Evolutionary conservation across 208 protist genomes (phyloP), one percentile per base, ranked within the genome.

Genomic region (Leishmania lainsoni): DNA sequence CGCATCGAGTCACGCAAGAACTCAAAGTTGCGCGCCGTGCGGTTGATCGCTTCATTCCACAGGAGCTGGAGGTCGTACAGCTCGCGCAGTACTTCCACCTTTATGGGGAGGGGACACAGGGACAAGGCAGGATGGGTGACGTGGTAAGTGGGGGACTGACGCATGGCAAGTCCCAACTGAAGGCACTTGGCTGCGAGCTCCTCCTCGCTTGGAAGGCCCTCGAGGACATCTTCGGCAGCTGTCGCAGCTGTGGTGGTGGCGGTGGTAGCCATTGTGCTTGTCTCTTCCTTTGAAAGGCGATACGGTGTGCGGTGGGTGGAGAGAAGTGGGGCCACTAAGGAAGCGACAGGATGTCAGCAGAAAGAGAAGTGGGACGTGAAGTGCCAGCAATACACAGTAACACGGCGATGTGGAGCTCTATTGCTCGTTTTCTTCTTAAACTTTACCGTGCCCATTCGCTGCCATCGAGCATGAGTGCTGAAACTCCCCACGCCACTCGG

Each of bases 1-100:
- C 59, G 49, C 66, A 98, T 89, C 6, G 87, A 74, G 39, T 88
- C 83, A 9, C 63, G 66, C 68, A 98, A 74, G 76, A 97, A 97
- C 4, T 48, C 49, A 59, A 86, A 94, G 80, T 94, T 89, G 59
- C 94, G 89, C 49, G 94, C 85, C 32, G 90, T 93, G 81, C 89
- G 86, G 86, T 98, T 92, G 22, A 97, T 89, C 4, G 92, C 89
- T 73, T 92, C 90, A 77, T 97, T 97, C 92, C 94, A 98, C 45
- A 95, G 80, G n/a, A 79, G 66, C 83, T 95, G 91, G 20, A 54
- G 82, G 35, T 63, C 71, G 69, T 90, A 86, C 29, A 96, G 83
- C 61, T 80, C 45, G 5, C 74, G 54, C 56, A 96, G 89, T 20
- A 90, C 89, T 0, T 63, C 79, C 0, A 63, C 74, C 45, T 51